A percentile compares a stretch with the other conserved stretches of the same genome.
Evolutionary conservation across 441 rosid genomes (phyloP).

Genomic region (Populus hybrid): DNA sequence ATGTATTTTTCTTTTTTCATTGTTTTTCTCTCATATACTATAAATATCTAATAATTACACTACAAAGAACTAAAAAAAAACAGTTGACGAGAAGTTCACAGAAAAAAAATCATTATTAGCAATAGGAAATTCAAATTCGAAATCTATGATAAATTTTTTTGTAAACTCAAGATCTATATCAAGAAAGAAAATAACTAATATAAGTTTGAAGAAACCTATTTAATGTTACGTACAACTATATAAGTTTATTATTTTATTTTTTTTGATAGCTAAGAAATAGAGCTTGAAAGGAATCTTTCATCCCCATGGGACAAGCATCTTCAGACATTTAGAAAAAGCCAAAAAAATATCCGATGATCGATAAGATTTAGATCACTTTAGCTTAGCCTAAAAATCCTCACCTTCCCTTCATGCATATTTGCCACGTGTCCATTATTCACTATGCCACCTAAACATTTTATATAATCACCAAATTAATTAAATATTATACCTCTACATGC

Average conservation of each 20-base stretch:
- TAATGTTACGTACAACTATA: neutral
- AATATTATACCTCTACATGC: neutral
- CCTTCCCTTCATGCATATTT: constrained; percentile 17
- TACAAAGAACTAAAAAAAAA: too few relatives aligned
- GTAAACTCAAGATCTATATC: neutral
- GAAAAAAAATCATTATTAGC: too few relatives aligned
- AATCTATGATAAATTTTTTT: neutral
- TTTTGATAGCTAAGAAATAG: neutral
- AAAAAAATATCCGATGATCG: neutral
- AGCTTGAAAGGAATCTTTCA: neutral
- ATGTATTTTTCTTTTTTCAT: too few relatives aligned
- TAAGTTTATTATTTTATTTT: too few relatives aligned
- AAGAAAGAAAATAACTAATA: neutral
- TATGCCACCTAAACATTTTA: neutral
- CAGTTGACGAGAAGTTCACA: too few relatives aligned
- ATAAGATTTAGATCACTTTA: neutral
- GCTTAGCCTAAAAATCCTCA: neutral
- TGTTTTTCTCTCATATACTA: too few relatives aligned
- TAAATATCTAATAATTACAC: too few relatives aligned
- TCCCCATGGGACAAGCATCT: neutral
- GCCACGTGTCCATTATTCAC: constrained; percentile 8
- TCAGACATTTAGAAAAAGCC: neutral
- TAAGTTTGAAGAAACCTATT: neutral
- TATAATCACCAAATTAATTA: neutral
- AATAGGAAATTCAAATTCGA: too few relatives aligned